Evolutionary conservation across 169 alveolate species (phyloP), one percentile per base, ranked within the genome.

Genomic region (Plasmodium sp.): DNA sequence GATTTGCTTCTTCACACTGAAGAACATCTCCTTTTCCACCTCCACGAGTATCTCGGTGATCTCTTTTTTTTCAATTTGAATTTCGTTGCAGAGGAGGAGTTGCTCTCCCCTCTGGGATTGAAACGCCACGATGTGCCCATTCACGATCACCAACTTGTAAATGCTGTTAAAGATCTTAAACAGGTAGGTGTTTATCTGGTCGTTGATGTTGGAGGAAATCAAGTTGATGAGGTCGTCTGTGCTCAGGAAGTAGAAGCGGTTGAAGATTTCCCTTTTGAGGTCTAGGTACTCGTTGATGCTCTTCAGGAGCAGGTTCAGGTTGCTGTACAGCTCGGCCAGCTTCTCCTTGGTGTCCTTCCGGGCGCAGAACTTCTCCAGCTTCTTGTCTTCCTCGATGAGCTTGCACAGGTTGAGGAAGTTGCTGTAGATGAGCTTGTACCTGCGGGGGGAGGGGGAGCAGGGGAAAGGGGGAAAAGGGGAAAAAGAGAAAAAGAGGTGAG

Each of bases 81-180:
- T 90, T 90, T 90, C 94, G 45, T 90, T 80, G 72, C 94, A 80
- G 36, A 90, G 73, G 1, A 73, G 31, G 48, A 90, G 74, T 33
- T 90, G 80, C 82, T 90, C 94, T 4, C 94, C 94, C 51, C 94
- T 80, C 41, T 90, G 94, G 33, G 94, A 90, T 9, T 90, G 86
- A 80, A 58, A 90, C 2, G 91, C 86, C 48, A 90, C 91, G 22
- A 90, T 90, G 43, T 67, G 41, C 16, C 94, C 94, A 90, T 90
- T 90, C 14, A 90, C 81, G 33, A 90, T 41, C n/a, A 90, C 94
- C 12, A 90, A 84, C 54, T 90, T 90, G 74, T 90, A 90, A 43
- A 90, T 73, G 48, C 94, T 90, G 22, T 67, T 90, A 67, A 90
- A 90, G 14, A 90, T 90, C 33, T 90, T 90, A 90, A 90, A 90